Conservation (phyloP, 2,329 filamentous ascomycete genomes). For the Tolypocladium sp. region DNA sequence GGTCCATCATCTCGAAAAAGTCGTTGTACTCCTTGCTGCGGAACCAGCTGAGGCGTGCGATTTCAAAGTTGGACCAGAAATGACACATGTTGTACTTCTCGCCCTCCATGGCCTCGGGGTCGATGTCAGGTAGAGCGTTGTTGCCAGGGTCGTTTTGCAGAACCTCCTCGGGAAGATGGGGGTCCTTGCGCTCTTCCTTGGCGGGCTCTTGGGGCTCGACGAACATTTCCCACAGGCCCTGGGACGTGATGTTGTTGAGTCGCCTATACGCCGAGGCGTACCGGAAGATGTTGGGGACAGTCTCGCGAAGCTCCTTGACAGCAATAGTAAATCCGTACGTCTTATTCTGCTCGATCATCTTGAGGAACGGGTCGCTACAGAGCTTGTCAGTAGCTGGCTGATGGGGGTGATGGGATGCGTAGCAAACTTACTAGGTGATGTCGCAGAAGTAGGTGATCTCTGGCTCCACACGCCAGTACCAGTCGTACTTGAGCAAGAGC, state of each 20-base stretch:
- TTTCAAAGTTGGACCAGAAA: conserved; percentile 99
- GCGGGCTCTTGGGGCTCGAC: conserved; percentile 64
- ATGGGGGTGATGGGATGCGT: background rate
- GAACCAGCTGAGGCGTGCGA: conserved; percentile 91
- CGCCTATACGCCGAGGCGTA: conserved; percentile 98
- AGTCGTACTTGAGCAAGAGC: conserved; percentile 91
- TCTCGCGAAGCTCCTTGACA: conserved; percentile 95
- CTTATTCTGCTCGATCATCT: conserved; percentile 92
- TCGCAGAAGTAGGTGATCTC: conserved; percentile 99
- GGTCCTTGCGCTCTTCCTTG: conserved; percentile 53
- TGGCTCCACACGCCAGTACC: conserved; percentile 98
- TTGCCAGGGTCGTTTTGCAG: conserved; percentile 64
- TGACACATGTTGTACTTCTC: conserved; percentile 99
- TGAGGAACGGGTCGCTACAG: conserved; percentile 78
- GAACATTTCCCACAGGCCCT: conserved; percentile 99
- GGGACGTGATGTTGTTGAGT: conserved; percentile 77
- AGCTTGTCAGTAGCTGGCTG: background rate
- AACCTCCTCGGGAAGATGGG: conserved; percentile 71
- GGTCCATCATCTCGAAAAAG: conserved; percentile 98
- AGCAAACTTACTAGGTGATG: conserved; percentile 72
- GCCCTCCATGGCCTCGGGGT: conserved; percentile 90
- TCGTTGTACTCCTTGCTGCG: conserved; percentile 95
- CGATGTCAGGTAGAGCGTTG: conserved; percentile 67
- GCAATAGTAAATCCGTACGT: conserved; percentile 99
- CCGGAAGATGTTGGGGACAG: conserved; percentile 95